These are phyloP conservation scores for Fusarium duplospermum DNA, from an alignment of 2,329 filamentous ascomycete species.

Conservation along the genomic window DNA sequence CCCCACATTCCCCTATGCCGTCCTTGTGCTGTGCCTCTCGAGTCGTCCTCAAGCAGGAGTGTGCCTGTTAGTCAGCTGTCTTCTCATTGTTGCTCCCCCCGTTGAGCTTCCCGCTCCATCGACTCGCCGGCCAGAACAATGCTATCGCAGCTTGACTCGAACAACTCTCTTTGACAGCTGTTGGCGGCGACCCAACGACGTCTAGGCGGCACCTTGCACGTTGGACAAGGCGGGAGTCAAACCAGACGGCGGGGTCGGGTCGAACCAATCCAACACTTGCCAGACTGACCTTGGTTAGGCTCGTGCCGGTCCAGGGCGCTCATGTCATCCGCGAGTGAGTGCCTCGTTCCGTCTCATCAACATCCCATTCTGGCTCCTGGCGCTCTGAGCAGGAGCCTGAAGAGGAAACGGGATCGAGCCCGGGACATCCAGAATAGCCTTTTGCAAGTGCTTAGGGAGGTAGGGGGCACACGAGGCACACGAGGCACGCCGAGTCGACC, in stretches of 20 bases:
- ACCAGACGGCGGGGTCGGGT: constrained; percentile 30
- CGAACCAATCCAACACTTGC: constrained; percentile 7
- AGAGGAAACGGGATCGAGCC: constrained; percentile 18
- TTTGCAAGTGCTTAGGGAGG: constrained; percentile 29
- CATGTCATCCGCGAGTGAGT: constrained; percentile 18
- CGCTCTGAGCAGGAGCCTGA: constrained; percentile 5
- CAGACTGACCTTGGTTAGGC: constrained; percentile 21
- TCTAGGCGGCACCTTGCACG: constrained; percentile 24
- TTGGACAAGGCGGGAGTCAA: constrained; percentile 26
- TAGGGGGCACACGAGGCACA: constrained; percentile 8
- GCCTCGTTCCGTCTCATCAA: constrained; percentile 21
- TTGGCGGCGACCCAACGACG: constrained; percentile 17
- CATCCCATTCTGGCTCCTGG: constrained; percentile 22
- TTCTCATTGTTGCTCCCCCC: neutral
- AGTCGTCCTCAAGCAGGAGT: neutral
- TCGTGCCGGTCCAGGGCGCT: constrained; percentile 33
- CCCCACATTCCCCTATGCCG: neutral
- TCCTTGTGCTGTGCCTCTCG: neutral
- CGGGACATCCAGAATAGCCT: constrained; percentile 14
- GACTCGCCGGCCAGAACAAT: constrained; percentile 4
- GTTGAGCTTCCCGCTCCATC: neutral
- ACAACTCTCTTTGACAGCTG: constrained; percentile 22
- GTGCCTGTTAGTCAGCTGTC: neutral
- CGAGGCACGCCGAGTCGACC: neutral
- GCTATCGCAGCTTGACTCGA: constrained; percentile 10